These are phyloP conservation scores for Medicago ruthenica DNA, from an alignment of 306 rosid genomes.

Conservation along the genomic window DNA sequence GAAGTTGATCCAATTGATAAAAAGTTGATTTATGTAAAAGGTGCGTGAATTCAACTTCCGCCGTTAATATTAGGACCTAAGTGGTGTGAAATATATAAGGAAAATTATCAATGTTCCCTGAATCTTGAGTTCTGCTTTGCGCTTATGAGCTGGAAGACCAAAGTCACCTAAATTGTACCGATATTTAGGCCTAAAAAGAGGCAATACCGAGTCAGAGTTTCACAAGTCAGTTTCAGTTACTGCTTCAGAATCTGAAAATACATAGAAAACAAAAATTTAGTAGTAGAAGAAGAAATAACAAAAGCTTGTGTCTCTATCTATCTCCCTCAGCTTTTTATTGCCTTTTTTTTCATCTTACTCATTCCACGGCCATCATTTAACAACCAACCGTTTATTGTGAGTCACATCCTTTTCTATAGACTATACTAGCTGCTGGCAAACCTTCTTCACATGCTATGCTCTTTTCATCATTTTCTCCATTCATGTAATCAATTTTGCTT, in stretches of 20 bases:
- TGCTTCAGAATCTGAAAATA: not conserved
- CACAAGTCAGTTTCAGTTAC: not conserved
- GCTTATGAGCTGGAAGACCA: no score
- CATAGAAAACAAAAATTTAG: constrained; percentile 25
- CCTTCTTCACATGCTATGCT: not conserved
- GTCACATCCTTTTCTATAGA: constrained; percentile 21
- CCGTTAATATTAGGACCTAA: no score
- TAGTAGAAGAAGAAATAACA: constrained; percentile 2
- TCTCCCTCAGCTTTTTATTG: constrained; percentile 36
- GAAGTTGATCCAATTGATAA: no score
- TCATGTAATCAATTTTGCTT: constrained; percentile 1
- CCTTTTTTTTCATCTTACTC: constrained; percentile 64
- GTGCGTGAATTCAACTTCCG: no score
- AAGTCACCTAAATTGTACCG: not conserved
- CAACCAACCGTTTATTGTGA: constrained; percentile 46
- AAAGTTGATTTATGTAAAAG: no score
- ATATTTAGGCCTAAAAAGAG: not conserved
- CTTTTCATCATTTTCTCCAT: constrained; percentile 19
- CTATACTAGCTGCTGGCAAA: not conserved
- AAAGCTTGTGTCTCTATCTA: constrained; percentile 46
- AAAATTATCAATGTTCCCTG: no score
- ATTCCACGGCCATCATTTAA: constrained; percentile 56
- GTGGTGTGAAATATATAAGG: no score
- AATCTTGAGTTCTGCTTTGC: no score
- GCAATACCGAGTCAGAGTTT: not conserved